These are phyloP conservation scores for Hsuehochloa calcarea DNA, from an alignment of 176 grass and related monocot species.

Conservation along the genomic window DNA sequence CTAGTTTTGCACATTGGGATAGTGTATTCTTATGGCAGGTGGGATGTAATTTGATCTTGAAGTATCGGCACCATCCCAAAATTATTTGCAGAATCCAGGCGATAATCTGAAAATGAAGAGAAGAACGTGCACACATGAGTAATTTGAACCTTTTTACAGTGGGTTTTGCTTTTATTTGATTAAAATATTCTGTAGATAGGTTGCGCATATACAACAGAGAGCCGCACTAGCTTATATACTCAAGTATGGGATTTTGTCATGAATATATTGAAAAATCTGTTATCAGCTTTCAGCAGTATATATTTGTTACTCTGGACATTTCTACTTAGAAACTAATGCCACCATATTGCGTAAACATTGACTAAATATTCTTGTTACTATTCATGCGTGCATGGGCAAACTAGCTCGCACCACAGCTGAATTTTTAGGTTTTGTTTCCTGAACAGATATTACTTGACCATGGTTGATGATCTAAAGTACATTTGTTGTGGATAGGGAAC, in stretches of 20 bases:
- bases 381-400: background rate
- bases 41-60: background rate
- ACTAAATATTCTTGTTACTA: background rate
- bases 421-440: too few species aligned
- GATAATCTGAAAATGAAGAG: conserved; percentile 14
- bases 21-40: background rate
- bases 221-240: background rate
- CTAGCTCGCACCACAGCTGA: too few species aligned
- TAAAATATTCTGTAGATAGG: background rate
- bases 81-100: background rate
- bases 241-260: too few species aligned
- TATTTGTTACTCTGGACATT: too few species aligned
- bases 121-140: background rate
- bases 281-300: too few species aligned
- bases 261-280: too few species aligned
- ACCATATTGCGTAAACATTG: background rate
- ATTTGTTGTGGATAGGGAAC: too few species aligned
- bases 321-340: too few species aligned
- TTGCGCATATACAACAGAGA: background rate
- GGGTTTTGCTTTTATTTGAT: background rate
- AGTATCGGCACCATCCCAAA: background rate
- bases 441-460: too few species aligned
- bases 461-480: too few species aligned
- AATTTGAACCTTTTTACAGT: background rate
- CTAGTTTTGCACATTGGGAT: background rate